These are phyloP conservation scores for Tulasnella sp. DNA, from an alignment of 768 basidiomycete genomes.

Conservation along the genomic window DNA sequence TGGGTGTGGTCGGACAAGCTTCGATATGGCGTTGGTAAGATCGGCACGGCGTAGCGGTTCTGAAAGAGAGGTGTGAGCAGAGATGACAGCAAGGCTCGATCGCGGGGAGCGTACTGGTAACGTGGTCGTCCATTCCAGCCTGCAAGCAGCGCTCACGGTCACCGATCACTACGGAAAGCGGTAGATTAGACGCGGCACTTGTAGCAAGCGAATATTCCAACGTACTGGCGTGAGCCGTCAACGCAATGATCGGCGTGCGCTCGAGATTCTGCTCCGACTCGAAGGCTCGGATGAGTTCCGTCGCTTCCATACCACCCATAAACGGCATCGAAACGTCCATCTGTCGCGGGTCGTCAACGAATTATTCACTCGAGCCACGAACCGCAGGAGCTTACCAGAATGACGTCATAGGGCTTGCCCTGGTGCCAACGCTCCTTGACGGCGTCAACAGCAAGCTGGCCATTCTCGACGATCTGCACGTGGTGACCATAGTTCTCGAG, in stretches of 20 bases:
- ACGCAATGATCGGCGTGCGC: slow-evolving; percentile 89
- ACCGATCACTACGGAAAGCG: slow-evolving; percentile 71
- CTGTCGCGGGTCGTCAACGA: slow-evolving; percentile 47
- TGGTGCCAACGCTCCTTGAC: slow-evolving; percentile 78
- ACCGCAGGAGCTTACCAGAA: slow-evolving; percentile 63
- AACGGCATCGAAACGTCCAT: slow-evolving; percentile 99
- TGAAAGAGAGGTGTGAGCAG: slow-evolving; percentile 41
- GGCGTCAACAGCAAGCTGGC: slow-evolving; percentile 87
- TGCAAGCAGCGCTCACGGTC: slow-evolving; percentile 74
- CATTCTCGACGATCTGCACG: slow-evolving; percentile 98
- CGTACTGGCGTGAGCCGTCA: slow-evolving; percentile 96
- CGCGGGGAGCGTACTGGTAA: slow-evolving; percentile 63
- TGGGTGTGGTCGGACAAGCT: slow-evolving; percentile 52
- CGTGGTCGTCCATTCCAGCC: slow-evolving; percentile 80
- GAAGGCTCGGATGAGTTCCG: slow-evolving; percentile 83
- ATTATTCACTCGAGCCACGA: background rate
- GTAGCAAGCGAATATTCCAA: slow-evolving; percentile 39
- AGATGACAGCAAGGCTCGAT: background rate
- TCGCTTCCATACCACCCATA: slow-evolving; percentile 99
- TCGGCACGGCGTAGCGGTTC: slow-evolving; percentile 81
- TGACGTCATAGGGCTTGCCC: slow-evolving; percentile 83
- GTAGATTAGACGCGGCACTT: background rate
- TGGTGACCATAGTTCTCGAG: slow-evolving; percentile 94
- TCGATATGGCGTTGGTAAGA: slow-evolving; percentile 78
- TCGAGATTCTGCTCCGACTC: slow-evolving; percentile 72